Evolutionary conservation across 208 protist genomes (phyloP), one percentile per base, ranked within the genome.

Genomic region (Vickermania ingenoplastis): DNA sequence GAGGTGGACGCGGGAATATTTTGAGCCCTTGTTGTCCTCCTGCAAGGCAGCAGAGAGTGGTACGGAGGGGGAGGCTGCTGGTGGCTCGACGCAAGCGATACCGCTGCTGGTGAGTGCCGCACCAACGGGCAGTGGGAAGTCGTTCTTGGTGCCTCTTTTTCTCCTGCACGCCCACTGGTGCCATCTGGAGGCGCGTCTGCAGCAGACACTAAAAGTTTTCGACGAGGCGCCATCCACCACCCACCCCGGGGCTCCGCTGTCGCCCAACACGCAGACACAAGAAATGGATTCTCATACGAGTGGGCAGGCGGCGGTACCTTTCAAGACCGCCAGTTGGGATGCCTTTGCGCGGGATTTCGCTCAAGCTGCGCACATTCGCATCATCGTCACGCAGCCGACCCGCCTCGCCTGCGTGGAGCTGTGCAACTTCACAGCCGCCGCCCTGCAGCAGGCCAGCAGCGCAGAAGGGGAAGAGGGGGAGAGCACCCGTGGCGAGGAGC

Each of bases 301-400:
- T n/a, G n/a, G n/a, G n/a, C n/a, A n/a, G 30, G 23, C 26, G 50
- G 61, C n/a, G 31, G 56, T 41, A 48, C 17, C 36, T n/a, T 45
- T 45, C 36, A 17, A 45, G 0, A 25, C 70, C 7, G 57, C 58
- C 25, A 65, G 69, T 2, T 58, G 69, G 17, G 65, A 60, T 0
- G 51, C 17, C 21, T 92, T 81, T 61, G 65, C 64, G 3, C 14
- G 29, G 0, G 65, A 63, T 17, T 84, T 92, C 57, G 61, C 55
- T 3, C 49, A 51, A 2, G 75, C 73, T 52, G 86, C 79, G 48
- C 65, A 70, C 0, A 57, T 92, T 7, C 75, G 77, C 58, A 79
- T 92, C 59, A 70, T 90, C n/a, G 86, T 92, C 3, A 84, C 72
- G 23, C 86, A 92, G 58, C 86, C 86, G 3, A 92, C 86, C 13